Evolutionary conservation across 2,329 filamentous ascomycete genomes (phyloP), one percentile per base, ranked within the genome.

Genomic region (Penicillium sp.): DNA sequence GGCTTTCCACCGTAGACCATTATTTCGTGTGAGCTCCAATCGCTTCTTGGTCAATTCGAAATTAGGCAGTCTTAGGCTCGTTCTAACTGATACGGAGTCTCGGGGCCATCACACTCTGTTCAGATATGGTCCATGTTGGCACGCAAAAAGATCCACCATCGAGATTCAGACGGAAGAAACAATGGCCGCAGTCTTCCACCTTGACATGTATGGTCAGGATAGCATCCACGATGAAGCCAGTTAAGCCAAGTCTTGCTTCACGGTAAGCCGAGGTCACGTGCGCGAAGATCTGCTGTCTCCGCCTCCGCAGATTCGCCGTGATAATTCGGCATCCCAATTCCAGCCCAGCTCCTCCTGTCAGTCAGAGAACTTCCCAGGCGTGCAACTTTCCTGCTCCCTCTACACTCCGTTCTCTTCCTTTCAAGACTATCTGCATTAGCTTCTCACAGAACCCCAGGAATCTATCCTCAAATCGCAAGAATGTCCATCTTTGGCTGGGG

Each of bases 1-100:
- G 61, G 61, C 34, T 65, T 68, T 16, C 67, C 64, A 13, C 56
- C 49, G 43, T 68, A 67, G 4, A 67, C 65, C 65, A 66, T 31
- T 28, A 50, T 26, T 47, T 21, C 9, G n/a, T 18, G 28, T 3
- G n/a, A 13, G n/a, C 31, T 6, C 31, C 6, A 34, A 6, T 34
- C 15, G 3, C 16, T n/a, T n/a, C 6, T 13, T 34, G n/a, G 13
- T 34, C 13, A 34, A 13, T 34, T n/a, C 13, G 13, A 34, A n/a
- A 34, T 34, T n/a, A 6, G 15, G 15, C 6, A 7, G 31, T n/a
- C 13, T 15, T 34, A 15, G 13, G 31, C 3, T 21, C 18, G 31
- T 34, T 34, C 31, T 2, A 34, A 34, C 4, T 41, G 38, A 41
- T 41, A 41, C 16, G 38, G 6, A 21, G 6, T 41, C 16, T 18